Evolutionary conservation across 73 alveolate species (phyloP).

Genomic region (Effrenium voratum): DNA sequence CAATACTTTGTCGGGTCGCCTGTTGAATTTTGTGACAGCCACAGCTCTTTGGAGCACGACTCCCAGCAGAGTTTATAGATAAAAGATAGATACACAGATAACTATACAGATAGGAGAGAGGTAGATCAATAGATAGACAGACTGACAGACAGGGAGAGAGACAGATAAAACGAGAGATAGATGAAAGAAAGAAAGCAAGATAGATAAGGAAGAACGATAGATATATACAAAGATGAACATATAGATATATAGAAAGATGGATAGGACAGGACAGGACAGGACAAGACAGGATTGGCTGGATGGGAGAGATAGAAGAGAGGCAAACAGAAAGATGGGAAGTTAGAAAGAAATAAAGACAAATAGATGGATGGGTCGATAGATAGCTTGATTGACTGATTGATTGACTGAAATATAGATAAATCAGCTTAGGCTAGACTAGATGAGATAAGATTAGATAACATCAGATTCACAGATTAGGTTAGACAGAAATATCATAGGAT

Average conservation of each 20-base stretch:
- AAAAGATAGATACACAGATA: background rate
- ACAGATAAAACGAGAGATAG: background rate
- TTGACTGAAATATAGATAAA: no score
- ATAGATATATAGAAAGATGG: background rate
- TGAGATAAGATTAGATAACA: no score
- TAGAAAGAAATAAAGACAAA: no score
- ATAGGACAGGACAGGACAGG: background rate
- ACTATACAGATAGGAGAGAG: background rate
- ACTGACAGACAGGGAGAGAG: background rate
- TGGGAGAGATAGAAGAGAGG: no score
- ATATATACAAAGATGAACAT: background rate
- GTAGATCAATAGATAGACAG: background rate
- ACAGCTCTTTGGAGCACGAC: background rate
- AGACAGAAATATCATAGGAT: no score
- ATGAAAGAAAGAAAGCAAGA: no score
- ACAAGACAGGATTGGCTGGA: background rate
- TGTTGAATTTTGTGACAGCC: background rate
- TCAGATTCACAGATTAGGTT: no score
- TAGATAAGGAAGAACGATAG: background rate
- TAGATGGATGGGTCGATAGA: no score
- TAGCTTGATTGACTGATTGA: no score
- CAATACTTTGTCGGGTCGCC: no score
- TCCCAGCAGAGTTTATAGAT: background rate
- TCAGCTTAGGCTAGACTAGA: no score
- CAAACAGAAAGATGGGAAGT: no score